Evolutionary conservation across 2,329 filamentous ascomycete genomes (phyloP).

Genomic region (Colletotrichum karsti): DNA sequence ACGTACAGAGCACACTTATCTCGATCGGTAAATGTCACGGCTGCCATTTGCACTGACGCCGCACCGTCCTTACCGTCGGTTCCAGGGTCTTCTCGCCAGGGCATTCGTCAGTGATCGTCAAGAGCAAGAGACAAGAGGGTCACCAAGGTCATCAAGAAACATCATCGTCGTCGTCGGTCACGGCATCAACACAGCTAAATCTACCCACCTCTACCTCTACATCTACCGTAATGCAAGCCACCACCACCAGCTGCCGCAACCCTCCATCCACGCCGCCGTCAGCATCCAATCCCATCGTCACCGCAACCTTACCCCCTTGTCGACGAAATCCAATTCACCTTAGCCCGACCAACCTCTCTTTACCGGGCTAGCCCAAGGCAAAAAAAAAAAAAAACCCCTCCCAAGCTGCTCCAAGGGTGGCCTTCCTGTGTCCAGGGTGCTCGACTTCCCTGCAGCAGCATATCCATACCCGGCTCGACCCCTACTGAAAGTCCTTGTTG

Average conservation of each 20-base stretch:
- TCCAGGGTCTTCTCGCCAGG: neutral
- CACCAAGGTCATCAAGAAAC: neutral
- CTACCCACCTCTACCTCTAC: neutral
- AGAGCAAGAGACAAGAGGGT: slow-evolving; percentile 21
- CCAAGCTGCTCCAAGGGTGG: no score
- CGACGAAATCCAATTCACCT: neutral
- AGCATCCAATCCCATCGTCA: neutral
- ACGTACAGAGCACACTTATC: neutral
- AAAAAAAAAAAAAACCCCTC: no score
- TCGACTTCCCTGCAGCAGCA: neutral
- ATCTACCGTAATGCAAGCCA: no score
- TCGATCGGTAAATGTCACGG: neutral
- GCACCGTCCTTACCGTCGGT: neutral
- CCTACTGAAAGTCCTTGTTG: neutral
- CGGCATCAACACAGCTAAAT: neutral
- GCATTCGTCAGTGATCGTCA: slow-evolving; percentile 11
- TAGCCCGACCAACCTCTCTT: neutral
- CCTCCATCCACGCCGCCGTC: neutral
- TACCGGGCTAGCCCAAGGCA: slow-evolving; percentile 7
- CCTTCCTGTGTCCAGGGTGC: neutral
- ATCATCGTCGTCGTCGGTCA: neutral
- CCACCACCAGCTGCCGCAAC: neutral
- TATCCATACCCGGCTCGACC: no score
- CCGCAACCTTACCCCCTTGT: neutral
- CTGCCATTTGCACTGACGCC: neutral